Base-by-base conservation (phyloP, 805 yeast genomes). In the Schwanniomyces vanrijiae region DNA sequence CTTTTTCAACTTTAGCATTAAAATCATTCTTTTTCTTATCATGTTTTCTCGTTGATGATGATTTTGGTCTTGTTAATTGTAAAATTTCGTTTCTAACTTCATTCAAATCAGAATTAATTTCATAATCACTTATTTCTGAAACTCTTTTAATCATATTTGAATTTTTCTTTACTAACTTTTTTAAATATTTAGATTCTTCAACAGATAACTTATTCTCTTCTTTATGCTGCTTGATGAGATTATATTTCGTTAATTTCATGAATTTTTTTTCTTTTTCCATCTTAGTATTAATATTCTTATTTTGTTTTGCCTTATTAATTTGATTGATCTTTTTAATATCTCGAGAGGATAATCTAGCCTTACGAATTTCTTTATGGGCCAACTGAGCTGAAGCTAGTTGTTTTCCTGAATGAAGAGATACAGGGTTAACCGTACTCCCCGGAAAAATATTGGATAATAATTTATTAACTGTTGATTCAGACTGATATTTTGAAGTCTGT, bases 1-100 rank as follows among this genome's bases (percentile, higher is more conserved):
- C 82, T 43, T 68, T 65, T 47, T 72, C 62, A 44, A 77, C 62
- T 57, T 74, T 76, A 25, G 67, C 62, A 42, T 71, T 64, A 49
- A 67, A 66, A 7, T 61, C 64, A 28, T 55, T 53, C 48, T 55
- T 44, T 41, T 59, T 61, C 48, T 45, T 61, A 56, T 56, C 59
- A 46, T 45, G 54, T 42, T 37, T 42, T 37, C 42, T 37, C 38
- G 35, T 28, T 52, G 59, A 44, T 35, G 59, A 65, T 29, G 54
- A 47, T 44, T 59, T 56, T 29, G 59, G 59, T 35, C 56, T 58
- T 14, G 48, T 50, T 41, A 50, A 46, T 4, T 56, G 54, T 42
- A 68, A 51, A 19, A 71, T 65, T 24, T 65, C 66, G 37, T 41
- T 42, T 45, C 61, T 58, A 48, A 66, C 49, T 19, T 61, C 56